Evolutionary conservation across 805 yeast genomes (phyloP).

Genomic region (Peterozyma xylosa): DNA sequence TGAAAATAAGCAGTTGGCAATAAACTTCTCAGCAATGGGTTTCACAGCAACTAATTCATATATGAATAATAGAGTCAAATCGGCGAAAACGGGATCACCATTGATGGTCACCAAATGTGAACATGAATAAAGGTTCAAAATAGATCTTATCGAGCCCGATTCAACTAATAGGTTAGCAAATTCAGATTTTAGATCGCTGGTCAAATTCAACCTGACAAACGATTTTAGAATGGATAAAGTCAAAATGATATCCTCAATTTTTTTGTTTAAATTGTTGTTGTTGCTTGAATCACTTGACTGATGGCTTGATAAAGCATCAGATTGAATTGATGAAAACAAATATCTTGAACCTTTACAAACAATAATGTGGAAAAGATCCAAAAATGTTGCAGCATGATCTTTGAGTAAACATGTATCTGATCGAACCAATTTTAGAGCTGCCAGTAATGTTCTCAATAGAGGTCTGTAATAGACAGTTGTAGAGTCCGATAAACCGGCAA

Average conservation of each 20-base stretch:
- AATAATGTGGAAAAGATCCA: slow-evolving; percentile 53
- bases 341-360: slow-evolving; percentile 60
- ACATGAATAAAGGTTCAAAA: slow-evolving; percentile 59
- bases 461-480: slow-evolving; percentile 45
- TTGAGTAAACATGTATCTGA: slow-evolving; percentile 31
- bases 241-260: slow-evolving; percentile 58
- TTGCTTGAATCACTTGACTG: slow-evolving; percentile 25
- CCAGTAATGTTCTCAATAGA: slow-evolving; percentile 48
- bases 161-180: slow-evolving; percentile 46
- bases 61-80: slow-evolving; percentile 56
- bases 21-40: slow-evolving; percentile 58
- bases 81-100: slow-evolving; percentile 66
- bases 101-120: slow-evolving; percentile 55
- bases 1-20: slow-evolving; percentile 56
- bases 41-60: slow-evolving; percentile 59
- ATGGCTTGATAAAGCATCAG: slow-evolving; percentile 38
- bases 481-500: slow-evolving; percentile 29
- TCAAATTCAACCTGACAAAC: slow-evolving; percentile 41
- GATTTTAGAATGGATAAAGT: slow-evolving; percentile 58
- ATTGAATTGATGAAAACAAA: slow-evolving; percentile 50
- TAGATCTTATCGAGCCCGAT: slow-evolving; percentile 53
- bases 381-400: slow-evolving; percentile 42
- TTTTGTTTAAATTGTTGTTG: slow-evolving; percentile 32
- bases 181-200: slow-evolving; percentile 37
- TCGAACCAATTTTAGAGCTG: slow-evolving; percentile 36